Percentiles rank a stretch among this genome's conserved stretches.
These are phyloP conservation scores for Auriscalpium orientale DNA, from an alignment of 768 basidiomycete genomes.

Conservation along the genomic window DNA sequence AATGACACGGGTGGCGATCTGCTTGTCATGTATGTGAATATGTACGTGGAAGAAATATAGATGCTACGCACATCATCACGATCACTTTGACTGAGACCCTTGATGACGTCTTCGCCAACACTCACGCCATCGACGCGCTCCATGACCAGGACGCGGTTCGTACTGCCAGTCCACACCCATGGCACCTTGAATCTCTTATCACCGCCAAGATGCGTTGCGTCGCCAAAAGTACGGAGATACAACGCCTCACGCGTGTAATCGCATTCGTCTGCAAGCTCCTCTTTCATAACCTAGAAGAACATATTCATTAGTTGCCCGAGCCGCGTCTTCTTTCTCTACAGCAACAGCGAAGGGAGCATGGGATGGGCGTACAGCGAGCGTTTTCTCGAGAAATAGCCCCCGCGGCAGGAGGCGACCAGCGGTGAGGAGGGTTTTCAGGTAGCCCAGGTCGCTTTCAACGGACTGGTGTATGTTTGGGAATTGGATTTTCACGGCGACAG, in stretches of 20 bases:
- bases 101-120: constrained; percentile 58
- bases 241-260: constrained; percentile 80
- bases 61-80: constrained; percentile 59
- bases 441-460: constrained; percentile 81
- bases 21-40: background rate
- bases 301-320: background rate
- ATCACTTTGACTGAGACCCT: constrained; percentile 51
- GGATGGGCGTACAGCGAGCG: constrained; percentile 50
- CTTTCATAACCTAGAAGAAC: constrained; percentile 66
- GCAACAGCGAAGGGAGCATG: background rate
- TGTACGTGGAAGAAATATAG: background rate
- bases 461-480: constrained; percentile 88
- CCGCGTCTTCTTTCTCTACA: background rate
- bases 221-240: constrained; percentile 56
- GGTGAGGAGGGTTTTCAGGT: constrained; percentile 74
- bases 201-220: constrained; percentile 38
- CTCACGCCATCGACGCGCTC: constrained; percentile 75
- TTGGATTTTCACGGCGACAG: constrained; percentile 83
- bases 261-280: constrained; percentile 89
- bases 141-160: constrained; percentile 82
- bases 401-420: constrained; percentile 77
- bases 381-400: constrained; percentile 86
- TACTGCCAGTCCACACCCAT: constrained; percentile 78
- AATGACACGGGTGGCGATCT: constrained; percentile 82
- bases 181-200: constrained; percentile 77